Evolutionary conservation across 1,139 yeast genomes (phyloP).

Genomic region (Ogataea hybrid): DNA sequence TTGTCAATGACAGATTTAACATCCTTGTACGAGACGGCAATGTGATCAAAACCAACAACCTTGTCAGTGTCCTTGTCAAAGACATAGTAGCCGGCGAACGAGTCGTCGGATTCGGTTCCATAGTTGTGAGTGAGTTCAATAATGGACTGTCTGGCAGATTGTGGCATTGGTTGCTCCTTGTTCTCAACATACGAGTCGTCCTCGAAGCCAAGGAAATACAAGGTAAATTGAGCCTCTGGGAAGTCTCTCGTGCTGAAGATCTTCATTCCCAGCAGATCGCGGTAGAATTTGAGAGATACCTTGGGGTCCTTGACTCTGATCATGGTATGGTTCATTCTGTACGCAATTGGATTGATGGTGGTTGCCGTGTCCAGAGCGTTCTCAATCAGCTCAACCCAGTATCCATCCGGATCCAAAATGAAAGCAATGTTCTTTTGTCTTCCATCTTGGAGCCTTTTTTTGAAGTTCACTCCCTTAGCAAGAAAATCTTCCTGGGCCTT

Average conservation of each 20-base stretch:
- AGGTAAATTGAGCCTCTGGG: conserved; percentile 73
- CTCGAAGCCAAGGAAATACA: conserved; percentile 80
- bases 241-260: conserved; percentile 54
- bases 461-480: conserved; percentile 64
- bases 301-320: conserved; percentile 84
- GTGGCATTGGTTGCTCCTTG: conserved; percentile 32
- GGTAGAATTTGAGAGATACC: conserved; percentile 73
- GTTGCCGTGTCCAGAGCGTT: conserved; percentile 47
- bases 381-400: conserved; percentile 90
- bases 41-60: conserved; percentile 84
- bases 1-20: conserved; percentile 55
- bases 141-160: conserved; percentile 57
- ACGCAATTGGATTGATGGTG: conserved; percentile 41
- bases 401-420: conserved; percentile 92
- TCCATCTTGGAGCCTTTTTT: conserved; percentile 84
- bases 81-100: conserved; percentile 66
- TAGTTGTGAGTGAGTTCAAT: conserved; percentile 91
- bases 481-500: conserved; percentile 57
- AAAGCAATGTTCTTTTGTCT: conserved; percentile 92
- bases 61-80: conserved; percentile 74
- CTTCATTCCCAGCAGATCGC: conserved; percentile 76
- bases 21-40: conserved; percentile 70
- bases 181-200: conserved; percentile 37
- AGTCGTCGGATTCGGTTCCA: conserved; percentile 83
- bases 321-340: conserved; percentile 88